A percentile compares a stretch with the other conserved stretches of the same genome.
Evolutionary conservation across 139 green algal genomes (phyloP).

Genomic region (Pseudopediastrum boryanum): DNA sequence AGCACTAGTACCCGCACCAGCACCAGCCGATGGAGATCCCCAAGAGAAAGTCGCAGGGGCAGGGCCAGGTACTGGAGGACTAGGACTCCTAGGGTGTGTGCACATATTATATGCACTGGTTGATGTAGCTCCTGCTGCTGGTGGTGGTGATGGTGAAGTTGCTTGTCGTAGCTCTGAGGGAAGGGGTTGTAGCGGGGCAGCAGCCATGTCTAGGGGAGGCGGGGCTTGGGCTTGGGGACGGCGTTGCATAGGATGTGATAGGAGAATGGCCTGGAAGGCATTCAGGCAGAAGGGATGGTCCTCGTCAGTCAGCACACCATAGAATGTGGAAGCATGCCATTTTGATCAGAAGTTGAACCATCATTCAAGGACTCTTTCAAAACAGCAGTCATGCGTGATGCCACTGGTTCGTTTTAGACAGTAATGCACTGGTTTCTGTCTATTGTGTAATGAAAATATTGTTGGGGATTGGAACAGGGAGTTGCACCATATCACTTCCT

Average conservation of each 20-base stretch:
- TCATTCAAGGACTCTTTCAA: neutral
- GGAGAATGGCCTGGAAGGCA: neutral
- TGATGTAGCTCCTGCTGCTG: neutral
- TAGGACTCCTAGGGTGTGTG: too few relatives aligned
- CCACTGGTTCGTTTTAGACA: neutral
- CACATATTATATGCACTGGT: neutral
- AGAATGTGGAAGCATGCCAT: neutral
- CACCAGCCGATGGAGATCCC: too few relatives aligned
- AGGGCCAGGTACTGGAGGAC: too few relatives aligned
- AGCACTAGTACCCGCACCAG: too few relatives aligned
- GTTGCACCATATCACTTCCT: too few relatives aligned
- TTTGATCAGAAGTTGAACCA: neutral
- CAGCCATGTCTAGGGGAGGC: neutral
- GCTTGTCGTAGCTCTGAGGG: neutral
- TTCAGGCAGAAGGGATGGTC: neutral
- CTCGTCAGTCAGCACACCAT: neutral
- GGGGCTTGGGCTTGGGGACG: neutral
- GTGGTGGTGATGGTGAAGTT: neutral
- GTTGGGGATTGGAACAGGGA: too few relatives aligned
- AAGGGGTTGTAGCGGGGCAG: constrained; percentile 1
- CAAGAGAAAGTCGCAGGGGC: too few relatives aligned
- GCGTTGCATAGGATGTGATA: constrained; percentile 26
- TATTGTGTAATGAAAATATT: too few relatives aligned
- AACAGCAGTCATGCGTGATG: neutral
- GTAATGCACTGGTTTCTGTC: neutral